Base-by-base conservation (phyloP, 192 early-diverging fungal genomes). In the Gonapodya sp. region DNA sequence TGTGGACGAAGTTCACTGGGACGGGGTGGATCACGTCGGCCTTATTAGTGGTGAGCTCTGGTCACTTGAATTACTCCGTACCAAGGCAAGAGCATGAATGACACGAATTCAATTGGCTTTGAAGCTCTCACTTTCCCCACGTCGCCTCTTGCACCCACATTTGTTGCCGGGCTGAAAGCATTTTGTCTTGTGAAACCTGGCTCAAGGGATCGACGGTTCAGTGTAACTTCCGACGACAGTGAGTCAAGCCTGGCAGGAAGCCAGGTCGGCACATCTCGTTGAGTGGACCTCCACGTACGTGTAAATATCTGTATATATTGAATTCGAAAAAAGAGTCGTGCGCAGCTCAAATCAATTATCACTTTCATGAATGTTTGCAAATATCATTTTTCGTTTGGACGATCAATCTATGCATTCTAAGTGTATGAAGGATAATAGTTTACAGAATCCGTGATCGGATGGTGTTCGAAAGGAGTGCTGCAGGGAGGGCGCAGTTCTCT, bases 371-470 rank as follows among this genome's bases (percentile, higher is more conserved):
- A n/a, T n/a, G n/a, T n/a, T n/a, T n/a, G n/a, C n/a, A n/a, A n/a
- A n/a, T n/a, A n/a, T n/a, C n/a, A n/a, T n/a, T n/a, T n/a, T n/a
- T n/a, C n/a, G n/a, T n/a, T n/a, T n/a, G n/a, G n/a, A n/a, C n/a
- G n/a, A n/a, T n/a, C n/a, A n/a, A n/a, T n/a, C n/a, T n/a, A 24
- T 64, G 24, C 46, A 64, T 16, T 64, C 24, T 24, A 16, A 64
- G 8, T 8, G 8, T 64, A 24, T 16, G 24, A 64, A 64, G 24
- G 8, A 64, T 64, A 64, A 8, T 64, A 64, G 8, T 64, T 64
- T 64, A 80, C 78, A 86, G 78, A 85, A 88, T 88, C n/a, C 85
- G 78, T n/a, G 85, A 86, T 36, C 83, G 79, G 73, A 88, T 85
- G 37, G 85, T 87, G 81, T 86, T 85, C 1, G 87, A 83, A 72